Evolutionary conservation across 495 filamentous ascomycete genomes (phyloP), one percentile per base, ranked within the genome.

Genomic region (Lophiostoma macrostomum): DNA sequence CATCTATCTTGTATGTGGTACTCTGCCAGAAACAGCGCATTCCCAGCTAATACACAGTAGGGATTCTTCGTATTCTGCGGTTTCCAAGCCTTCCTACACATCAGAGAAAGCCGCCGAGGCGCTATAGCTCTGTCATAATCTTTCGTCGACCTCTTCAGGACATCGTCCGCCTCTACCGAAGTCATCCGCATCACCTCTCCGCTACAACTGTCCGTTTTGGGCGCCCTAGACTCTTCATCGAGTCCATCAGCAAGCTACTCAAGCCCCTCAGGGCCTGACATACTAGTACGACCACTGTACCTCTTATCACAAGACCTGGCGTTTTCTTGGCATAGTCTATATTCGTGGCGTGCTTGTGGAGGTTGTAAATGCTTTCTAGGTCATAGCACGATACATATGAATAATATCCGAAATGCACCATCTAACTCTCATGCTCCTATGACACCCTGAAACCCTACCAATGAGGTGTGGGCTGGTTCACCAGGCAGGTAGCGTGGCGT

Each of bases 51-150:
- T 53, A 6, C 35, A 10, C 28, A 16, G 31, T 44, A 95, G 90
- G 81, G 77, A 0, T 96, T 96, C 74, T 80, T 96, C 50, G 79
- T 93, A 40, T 95, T 94, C 74, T 96, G 90, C 73, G 85, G 82
- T 23, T 79, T 87, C 64, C 90, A 96, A 66, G 90, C 88, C 40
- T 78, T 83, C 55, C 76, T 95, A 36, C 88, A 95, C 62, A 65
- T 84, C 47, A 80, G 87, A 68, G 80, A 85, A 65, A 86, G 80
- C 69, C 78, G 86, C 70, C 76, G 84, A 60, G 90, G 90, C 43
- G 84, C 87, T 44, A 95, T 96, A 76, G 81, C 83, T 45, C 75
- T 94, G 60, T 68, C 60, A 57, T 69, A 41, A 63, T 31, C 48
- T 23, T 7, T 23, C 20, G 19, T 41, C 5, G 6, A 28, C n/a